phyloP scores from a whole-genome alignment of 306 rosid genomes.

The Adenanthera pavonina region DNA sequence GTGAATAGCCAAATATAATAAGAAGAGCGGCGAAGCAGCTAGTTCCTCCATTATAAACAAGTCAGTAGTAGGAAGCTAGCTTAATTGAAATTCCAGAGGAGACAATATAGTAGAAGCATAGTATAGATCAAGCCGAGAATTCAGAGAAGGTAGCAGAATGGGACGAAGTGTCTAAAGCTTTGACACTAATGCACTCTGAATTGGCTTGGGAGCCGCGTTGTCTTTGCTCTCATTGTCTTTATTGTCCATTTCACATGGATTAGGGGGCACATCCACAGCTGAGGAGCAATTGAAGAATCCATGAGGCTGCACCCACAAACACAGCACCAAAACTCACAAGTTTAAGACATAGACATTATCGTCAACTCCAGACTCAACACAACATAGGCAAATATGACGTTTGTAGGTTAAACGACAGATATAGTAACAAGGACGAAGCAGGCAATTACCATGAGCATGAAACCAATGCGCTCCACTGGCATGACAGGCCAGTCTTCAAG shows the following conservation, averaged over 20 bases:
- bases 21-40: background rate
- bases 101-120: background rate
- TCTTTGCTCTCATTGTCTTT: constrained; percentile 49
- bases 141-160: background rate
- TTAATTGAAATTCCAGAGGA: background rate
- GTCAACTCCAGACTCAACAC: no score
- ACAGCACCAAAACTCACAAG: background rate
- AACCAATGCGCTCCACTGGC: constrained; percentile 88
- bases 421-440: background rate
- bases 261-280: constrained; percentile 73
- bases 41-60: constrained; percentile 5
- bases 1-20: no score
- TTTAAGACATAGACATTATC: no score
- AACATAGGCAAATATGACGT: no score
- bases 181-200: constrained; percentile 45
- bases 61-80: background rate
- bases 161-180: constrained; percentile 47
- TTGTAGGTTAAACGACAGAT: background rate
- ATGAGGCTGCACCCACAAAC: constrained; percentile 68
- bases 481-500: constrained; percentile 92
- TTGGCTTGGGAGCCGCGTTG: constrained; percentile 40
- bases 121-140: background rate
- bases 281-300: constrained; percentile 89
- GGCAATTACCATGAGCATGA: constrained; percentile 67
- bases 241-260: constrained; percentile 59